phyloP scores from a whole-genome alignment of 169 alveolate species.

The Plasmodium gonderi region DNA sequence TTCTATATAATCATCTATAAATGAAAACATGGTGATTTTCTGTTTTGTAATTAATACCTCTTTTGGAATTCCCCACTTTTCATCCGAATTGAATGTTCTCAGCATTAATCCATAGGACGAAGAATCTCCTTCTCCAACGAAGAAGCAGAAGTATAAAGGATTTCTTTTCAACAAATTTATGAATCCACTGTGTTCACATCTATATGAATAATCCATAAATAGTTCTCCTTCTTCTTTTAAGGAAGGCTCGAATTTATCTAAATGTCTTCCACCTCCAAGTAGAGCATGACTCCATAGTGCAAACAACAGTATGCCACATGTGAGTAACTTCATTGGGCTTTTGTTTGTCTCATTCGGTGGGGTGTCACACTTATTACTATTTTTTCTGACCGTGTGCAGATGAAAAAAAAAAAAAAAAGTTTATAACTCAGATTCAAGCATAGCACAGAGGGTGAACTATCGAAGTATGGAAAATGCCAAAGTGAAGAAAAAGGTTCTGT shows the following conservation, averaged over 20 bases:
- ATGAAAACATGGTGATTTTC: neutral
- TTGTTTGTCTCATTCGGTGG: too few relatives aligned
- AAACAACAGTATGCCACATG: neutral
- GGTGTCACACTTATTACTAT: too few relatives aligned
- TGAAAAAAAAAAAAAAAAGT: too few relatives aligned
- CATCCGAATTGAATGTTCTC: neutral
- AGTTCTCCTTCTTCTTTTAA: slow-evolving; percentile 25
- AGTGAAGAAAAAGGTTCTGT: too few relatives aligned
- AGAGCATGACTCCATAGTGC: neutral
- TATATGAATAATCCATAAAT: neutral
- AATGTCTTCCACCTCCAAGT: neutral
- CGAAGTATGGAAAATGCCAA: too few relatives aligned
- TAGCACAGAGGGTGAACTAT: too few relatives aligned
- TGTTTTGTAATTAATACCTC: slow-evolving; percentile 7
- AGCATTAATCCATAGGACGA: slow-evolving; percentile 15
- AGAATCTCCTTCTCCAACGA: slow-evolving; percentile 34
- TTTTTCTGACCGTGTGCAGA: too few relatives aligned
- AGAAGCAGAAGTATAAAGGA: slow-evolving; percentile 31
- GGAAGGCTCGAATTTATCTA: slow-evolving; percentile 4
- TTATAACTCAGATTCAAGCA: too few relatives aligned
- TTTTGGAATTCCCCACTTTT: slow-evolving; percentile 11
- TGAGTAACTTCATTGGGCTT: neutral
- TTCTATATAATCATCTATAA: slow-evolving; percentile 3
- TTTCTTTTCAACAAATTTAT: neutral
- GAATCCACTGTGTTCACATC: slow-evolving; percentile 37